These are phyloP conservation scores for Leucaena leucocephala DNA, from an alignment of 306 rosid genomes.

Conservation along the genomic window DNA sequence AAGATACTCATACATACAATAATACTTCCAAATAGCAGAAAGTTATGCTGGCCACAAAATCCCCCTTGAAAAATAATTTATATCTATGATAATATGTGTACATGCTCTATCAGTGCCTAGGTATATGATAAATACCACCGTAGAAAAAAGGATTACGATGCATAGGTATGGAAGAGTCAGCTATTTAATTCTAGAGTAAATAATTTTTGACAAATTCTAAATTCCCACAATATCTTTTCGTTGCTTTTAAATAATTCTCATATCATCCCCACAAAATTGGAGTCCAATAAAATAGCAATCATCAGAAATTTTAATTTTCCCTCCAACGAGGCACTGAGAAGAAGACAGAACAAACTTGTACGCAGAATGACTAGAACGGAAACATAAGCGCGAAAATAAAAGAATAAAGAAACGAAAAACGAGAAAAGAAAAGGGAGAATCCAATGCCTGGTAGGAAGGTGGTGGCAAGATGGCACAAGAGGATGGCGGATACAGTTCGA, in stretches of 20 bases:
- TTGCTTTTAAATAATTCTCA: background rate
- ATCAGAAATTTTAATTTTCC: slow-evolving; percentile 1
- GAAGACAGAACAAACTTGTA: background rate
- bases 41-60: background rate
- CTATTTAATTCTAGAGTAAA: background rate
- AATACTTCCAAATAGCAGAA: background rate
- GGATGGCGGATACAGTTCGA: background rate
- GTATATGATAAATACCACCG: background rate
- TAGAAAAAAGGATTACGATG: background rate
- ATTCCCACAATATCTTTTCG: background rate
- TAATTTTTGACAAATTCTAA: background rate
- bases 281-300: background rate
- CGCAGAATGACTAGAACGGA: background rate
- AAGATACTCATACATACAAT: background rate
- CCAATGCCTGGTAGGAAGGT: background rate
- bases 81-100: background rate
- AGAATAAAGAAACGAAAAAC: background rate
- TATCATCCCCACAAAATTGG: background rate
- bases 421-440: background rate
- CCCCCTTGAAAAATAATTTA: background rate
- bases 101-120: background rate
- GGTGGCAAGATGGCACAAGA: slow-evolving; percentile 1
- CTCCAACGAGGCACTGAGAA: background rate
- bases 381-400: slow-evolving; percentile 18
- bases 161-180: background rate